Evolutionary conservation across 352 stramenopile genomes (phyloP), one percentile per base, ranked within the genome.

Genomic region (Phytophthora ohioensis): DNA sequence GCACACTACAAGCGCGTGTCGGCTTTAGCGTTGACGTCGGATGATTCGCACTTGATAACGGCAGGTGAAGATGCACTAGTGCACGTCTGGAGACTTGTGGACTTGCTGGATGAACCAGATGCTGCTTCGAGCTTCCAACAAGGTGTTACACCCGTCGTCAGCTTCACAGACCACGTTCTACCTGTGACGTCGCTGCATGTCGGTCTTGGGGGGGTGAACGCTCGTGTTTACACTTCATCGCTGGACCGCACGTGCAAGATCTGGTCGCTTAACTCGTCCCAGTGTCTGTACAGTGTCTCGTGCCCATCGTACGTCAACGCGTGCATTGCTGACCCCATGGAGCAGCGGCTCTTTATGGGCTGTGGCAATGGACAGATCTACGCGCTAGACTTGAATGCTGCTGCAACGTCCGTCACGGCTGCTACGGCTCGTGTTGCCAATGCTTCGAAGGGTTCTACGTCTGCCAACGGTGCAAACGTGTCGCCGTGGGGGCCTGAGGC

Each of bases 1-100:
- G 90, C 86, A 5, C 90, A 97, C 69, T 97, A 95, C 82, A 97
- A 97, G 82, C 84, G 77, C 60, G 82, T 93, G 31, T 85, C 79
- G 15, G 86, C 84, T 9, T 57, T 97, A 17, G 64, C 73, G 27
- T 64, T 95, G 5, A 94, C 87, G 43, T 79, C 68, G 9, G 87
- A 95, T 62, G 84, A 94, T 66, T 93, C 85, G 27, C 90, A 93
- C 54, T 71, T 95, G 10, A 79, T 94, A 41, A 93, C 88, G 3
- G 87, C 82, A 17, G 88, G 87, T 39, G 90, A 95, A 42, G 90
- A 97, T 57, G 90, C 90, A 13, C 71, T 97, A 51, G 84, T 95
- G 46, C 86, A 93, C 58, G 87, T 84, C 7, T 97, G 90, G 90
- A 77, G 82, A 49, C 76, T 93, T 15, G 67, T 90, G 63, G 84